Evolutionary conservation across 2,329 filamentous ascomycete genomes (phyloP).

Genomic region (Nemania abortiva): DNA sequence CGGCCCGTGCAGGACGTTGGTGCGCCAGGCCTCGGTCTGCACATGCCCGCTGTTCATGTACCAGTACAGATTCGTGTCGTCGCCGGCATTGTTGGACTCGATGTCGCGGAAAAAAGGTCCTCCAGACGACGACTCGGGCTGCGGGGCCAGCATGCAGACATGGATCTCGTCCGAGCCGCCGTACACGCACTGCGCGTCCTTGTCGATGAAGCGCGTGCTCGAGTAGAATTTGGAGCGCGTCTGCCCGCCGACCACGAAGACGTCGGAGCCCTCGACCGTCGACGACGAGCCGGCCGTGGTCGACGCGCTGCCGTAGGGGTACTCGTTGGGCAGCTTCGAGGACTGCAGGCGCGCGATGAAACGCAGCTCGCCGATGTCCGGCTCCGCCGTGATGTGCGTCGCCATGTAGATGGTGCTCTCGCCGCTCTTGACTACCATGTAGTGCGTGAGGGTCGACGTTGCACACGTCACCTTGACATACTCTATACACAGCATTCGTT

Average conservation of each 20-base stretch:
- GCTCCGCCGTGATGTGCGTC: slow-evolving; percentile 70
- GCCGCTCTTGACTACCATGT: slow-evolving; percentile 71
- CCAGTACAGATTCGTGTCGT: slow-evolving; percentile 70
- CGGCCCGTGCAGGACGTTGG: slow-evolving; percentile 72
- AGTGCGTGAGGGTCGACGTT: slow-evolving; percentile 72
- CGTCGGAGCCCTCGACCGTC: slow-evolving; percentile 68
- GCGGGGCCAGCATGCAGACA: slow-evolving; percentile 71
- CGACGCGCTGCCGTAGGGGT: slow-evolving; percentile 67
- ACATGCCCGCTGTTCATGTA: slow-evolving; percentile 77
- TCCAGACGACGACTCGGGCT: slow-evolving; percentile 71
- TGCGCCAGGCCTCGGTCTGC: slow-evolving; percentile 70
- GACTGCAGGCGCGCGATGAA: slow-evolving; percentile 72
- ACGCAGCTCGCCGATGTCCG: slow-evolving; percentile 69
- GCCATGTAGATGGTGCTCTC: slow-evolving; percentile 71
- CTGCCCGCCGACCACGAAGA: slow-evolving; percentile 70
- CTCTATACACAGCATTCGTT: slow-evolving; percentile 29
- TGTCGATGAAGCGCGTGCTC: slow-evolving; percentile 76
- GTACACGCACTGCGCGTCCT: slow-evolving; percentile 71
- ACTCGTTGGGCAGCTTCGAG: slow-evolving; percentile 62
- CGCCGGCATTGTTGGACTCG: slow-evolving; percentile 72
- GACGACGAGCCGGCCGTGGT: slow-evolving; percentile 65
- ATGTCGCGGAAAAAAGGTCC: slow-evolving; percentile 76
- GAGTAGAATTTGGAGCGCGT: slow-evolving; percentile 79
- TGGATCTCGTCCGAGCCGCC: slow-evolving; percentile 62
- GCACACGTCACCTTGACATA: slow-evolving; percentile 73